Evolutionary conservation across 2,329 filamentous ascomycete species (phyloP), one percentile per base, ranked within the genome.

Genomic region (Verticillium alfalfae): DNA sequence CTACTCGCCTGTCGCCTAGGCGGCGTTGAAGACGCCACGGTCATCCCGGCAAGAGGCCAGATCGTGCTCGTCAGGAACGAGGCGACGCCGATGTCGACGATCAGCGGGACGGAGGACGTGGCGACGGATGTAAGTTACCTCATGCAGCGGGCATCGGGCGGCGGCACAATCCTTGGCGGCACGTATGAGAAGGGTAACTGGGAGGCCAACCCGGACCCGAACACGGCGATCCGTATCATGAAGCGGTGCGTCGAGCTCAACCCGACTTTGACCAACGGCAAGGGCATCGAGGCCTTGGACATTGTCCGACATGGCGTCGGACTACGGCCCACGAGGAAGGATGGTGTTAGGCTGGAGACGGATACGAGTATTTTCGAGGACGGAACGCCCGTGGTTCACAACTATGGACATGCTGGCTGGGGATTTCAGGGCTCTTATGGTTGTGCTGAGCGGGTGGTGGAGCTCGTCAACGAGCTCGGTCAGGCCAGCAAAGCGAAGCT

Each of bases 111-210:
- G 0, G 89, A 92, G 58, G 90, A 95, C 68, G 88, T 85, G 2
- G 78, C 81, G 0, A 87, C 89, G 38, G 93, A 97, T 74, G 78
- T 88, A 5, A 79, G 85, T 62, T 97, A 97, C 72, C 82, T 90
- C 57, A 97, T 97, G 93, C 87, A 87, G 69, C 84, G 93, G 34
- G 91, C 93, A 1, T 83, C 82, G 0, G 84, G 84, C n/a, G 93
- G 93, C 22, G 93, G 93, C 12, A 95, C 91, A 0, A 82, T 97
- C 52, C 78, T 97, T 2, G 93, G 93, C n/a, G 93, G 93, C 2
- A 94, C 88, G 56, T 91, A 96, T 69, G 88, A 93, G 72, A 85
- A 89, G 68, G 83, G 87, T 34, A 89, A 88, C 69, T 96, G 92
- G 92, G 90, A 95, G 67, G 84, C 87, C 41, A 83, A 88, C 66